Percentiles rank a stretch among this genome's conserved stretches.
These are phyloP conservation scores for Exophiala calicioides DNA, from an alignment of 2,329 filamentous ascomycete species.

Conservation along the genomic window DNA sequence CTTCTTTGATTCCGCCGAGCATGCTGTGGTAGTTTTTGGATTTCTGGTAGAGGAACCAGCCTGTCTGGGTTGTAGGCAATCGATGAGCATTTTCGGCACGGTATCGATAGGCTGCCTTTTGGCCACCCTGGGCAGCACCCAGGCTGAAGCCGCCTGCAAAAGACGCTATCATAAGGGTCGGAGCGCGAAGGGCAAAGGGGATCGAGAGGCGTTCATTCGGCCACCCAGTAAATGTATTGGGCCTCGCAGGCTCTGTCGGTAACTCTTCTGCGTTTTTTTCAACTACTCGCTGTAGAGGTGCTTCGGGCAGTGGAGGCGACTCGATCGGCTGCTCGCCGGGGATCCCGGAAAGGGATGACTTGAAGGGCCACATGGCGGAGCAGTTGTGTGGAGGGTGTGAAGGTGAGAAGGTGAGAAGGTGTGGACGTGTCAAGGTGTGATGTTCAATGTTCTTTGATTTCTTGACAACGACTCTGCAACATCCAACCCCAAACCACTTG, in stretches of 20 bases:
- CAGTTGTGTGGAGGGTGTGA: too few relatives aligned
- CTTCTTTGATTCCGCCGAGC: conserved; percentile 75
- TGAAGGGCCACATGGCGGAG: conserved; percentile 31
- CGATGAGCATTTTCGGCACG: conserved; percentile 96
- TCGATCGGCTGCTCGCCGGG: conserved; percentile 3
- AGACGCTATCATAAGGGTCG: conserved; percentile 63
- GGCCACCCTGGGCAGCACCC: conserved; percentile 71
- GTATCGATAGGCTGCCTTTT: conserved; percentile 76
- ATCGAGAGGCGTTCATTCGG: conserved; percentile 57
- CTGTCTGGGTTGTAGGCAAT: conserved; percentile 75
- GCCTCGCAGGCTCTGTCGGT: conserved; percentile 15
- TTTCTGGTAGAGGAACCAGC: conserved; percentile 99
- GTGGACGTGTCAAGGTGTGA: background rate
- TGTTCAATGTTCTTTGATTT: background rate
- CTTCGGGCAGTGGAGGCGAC: too few relatives aligned
- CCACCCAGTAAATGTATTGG: conserved; percentile 32
- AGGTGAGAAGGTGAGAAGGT: too few relatives aligned
- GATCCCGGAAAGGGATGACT: conserved; percentile 3
- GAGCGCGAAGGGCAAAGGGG: conserved; percentile 64
- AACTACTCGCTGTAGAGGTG: too few relatives aligned
- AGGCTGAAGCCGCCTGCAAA: conserved; percentile 70
- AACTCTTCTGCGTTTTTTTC: too few relatives aligned
- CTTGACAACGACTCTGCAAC: too few relatives aligned
- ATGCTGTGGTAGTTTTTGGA: conserved; percentile 91
- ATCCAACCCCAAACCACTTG: background rate